Percentiles rank a stretch among this genome's conserved stretches.
Evolutionary conservation across 495 filamentous ascomycete genomes (phyloP).

Genomic region (Penicillium argentinense): DNA sequence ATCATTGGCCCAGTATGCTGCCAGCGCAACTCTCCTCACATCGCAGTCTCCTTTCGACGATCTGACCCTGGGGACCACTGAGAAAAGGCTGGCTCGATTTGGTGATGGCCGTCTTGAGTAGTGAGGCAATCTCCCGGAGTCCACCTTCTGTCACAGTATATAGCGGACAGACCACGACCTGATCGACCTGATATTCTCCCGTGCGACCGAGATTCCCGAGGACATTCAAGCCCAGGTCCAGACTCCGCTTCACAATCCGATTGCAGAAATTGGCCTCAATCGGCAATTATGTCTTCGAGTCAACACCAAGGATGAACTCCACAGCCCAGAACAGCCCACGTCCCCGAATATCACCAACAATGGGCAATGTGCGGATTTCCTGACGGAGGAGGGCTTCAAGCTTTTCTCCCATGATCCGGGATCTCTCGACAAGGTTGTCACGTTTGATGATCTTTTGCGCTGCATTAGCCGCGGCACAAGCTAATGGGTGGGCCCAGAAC

Average conservation of each 20-base stretch:
- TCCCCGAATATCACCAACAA: constrained; percentile 67
- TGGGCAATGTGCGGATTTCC: constrained; percentile 45
- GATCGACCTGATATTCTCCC: constrained; percentile 61
- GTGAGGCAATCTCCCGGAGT: constrained; percentile 47
- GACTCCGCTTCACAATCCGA: constrained; percentile 9
- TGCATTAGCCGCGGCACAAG: constrained; percentile 59
- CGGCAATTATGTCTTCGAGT: constrained; percentile 44
- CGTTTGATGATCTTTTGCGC: constrained; percentile 59
- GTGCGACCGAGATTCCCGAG: constrained; percentile 24
- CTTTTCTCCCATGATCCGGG: constrained; percentile 47
- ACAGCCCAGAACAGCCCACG: constrained; percentile 63
- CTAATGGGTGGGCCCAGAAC: constrained; percentile 56
- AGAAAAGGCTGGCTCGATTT: constrained; percentile 6
- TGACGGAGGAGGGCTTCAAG: constrained; percentile 46
- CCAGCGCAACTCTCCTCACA: too few species aligned
- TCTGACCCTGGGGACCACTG: too few species aligned
- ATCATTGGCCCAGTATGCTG: too few species aligned
- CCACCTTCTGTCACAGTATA: constrained; percentile 57
- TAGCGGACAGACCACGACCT: constrained; percentile 64
- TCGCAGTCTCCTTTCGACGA: too few species aligned
- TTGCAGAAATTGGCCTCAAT: constrained; percentile 9
- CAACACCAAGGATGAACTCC: constrained; percentile 53
- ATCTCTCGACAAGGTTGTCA: constrained; percentile 55
- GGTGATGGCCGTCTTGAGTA: constrained; percentile 21
- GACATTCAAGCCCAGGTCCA: constrained; percentile 13